These are phyloP conservation scores for Nemophila menziesii DNA, from an alignment of 257 asterid genomes.

Conservation along the genomic window DNA sequence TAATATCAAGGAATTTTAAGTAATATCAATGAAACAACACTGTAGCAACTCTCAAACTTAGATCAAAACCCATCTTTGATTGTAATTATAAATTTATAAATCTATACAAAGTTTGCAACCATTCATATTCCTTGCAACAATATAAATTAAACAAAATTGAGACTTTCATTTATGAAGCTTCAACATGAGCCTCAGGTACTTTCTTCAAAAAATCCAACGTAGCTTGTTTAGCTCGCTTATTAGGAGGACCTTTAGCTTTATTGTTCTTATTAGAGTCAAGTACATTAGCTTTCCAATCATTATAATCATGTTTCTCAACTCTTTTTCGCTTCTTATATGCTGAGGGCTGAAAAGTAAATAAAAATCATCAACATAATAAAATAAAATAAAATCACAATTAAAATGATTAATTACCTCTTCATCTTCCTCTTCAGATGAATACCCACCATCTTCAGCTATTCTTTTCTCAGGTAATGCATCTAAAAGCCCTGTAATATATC, in stretches of 20 bases:
- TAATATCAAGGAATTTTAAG: no score
- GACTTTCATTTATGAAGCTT: slow-evolving; percentile 22
- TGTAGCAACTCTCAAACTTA: no score
- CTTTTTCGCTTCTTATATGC: slow-evolving; percentile 67
- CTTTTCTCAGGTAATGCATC: slow-evolving; percentile 82
- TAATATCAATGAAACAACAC: no score
- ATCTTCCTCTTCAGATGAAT: slow-evolving; percentile 57
- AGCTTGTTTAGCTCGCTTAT: slow-evolving; percentile 49
- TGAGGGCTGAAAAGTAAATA: slow-evolving; percentile 55
- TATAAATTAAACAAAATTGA: neutral
- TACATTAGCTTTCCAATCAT: slow-evolving; percentile 73
- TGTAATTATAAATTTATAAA: no score
- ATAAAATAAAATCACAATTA: no score
- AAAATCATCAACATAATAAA: neutral
- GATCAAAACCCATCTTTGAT: no score
- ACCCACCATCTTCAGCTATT: slow-evolving; percentile 65
- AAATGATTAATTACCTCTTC: slow-evolving; percentile 38
- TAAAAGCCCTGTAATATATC: slow-evolving; percentile 43
- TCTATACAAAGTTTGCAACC: neutral
- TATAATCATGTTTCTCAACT: slow-evolving; percentile 35
- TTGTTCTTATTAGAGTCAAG: slow-evolving; percentile 35
- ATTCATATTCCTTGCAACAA: neutral
- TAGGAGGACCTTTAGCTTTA: slow-evolving; percentile 52
- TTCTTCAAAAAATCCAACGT: slow-evolving; percentile 50
- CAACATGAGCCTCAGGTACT: slow-evolving; percentile 35